phyloP scores from a whole-genome alignment of 306 rosid genomes.

The Castanea mollissima region DNA sequence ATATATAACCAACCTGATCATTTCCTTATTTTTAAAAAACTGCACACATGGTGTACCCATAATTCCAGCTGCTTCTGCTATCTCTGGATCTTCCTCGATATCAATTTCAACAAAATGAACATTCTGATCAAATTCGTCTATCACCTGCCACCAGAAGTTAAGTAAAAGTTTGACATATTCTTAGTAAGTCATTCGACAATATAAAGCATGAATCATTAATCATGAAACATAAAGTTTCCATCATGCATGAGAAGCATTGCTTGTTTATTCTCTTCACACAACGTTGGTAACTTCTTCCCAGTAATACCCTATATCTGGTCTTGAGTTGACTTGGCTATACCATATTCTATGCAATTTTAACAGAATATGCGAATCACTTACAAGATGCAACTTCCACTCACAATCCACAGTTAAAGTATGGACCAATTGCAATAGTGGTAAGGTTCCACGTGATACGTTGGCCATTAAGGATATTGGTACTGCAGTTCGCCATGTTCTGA shows the following conservation, averaged over 20 bases:
- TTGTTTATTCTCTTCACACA: not conserved
- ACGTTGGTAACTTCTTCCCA: not conserved
- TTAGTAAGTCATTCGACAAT: slow-evolving; percentile 1
- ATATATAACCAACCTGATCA: slow-evolving; percentile 57
- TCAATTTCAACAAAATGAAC: slow-evolving; percentile 97
- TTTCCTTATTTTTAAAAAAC: slow-evolving; percentile 91
- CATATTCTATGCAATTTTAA: not conserved
- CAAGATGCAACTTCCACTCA: not conserved
- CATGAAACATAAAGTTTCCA: not conserved
- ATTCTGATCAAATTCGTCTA: slow-evolving; percentile 79
- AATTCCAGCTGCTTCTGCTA: slow-evolving; percentile 96
- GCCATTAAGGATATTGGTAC: too few species aligned
- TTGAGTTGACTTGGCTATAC: not conserved
- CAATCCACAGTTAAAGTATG: not conserved
- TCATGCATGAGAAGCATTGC: not conserved
- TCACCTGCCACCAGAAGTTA: slow-evolving; percentile 54
- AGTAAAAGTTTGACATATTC: not conserved
- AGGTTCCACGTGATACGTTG: too few species aligned
- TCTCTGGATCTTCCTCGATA: slow-evolving; percentile 93
- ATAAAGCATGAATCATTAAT: not conserved
- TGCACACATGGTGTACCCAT: slow-evolving; percentile 99
- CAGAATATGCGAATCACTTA: not conserved
- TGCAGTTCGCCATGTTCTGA: too few species aligned
- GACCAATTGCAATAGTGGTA: too few species aligned
- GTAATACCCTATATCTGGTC: not conserved